Evolutionary conservation across 202 grass and related monocot genomes (phyloP).

Genomic region (Alloteropsis angusta): DNA sequence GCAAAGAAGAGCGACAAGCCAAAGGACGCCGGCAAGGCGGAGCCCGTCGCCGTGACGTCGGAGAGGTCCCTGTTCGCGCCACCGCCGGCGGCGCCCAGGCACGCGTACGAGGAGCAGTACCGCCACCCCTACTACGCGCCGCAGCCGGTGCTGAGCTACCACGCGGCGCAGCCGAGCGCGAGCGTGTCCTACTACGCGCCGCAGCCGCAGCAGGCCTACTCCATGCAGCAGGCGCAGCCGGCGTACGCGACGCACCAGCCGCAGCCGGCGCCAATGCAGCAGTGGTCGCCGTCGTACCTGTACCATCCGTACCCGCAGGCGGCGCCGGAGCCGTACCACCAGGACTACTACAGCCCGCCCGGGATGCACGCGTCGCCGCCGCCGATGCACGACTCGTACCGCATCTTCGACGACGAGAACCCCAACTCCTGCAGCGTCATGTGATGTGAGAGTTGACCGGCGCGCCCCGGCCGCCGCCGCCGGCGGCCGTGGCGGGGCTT

Average conservation of each 20-base stretch:
- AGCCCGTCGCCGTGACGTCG: neutral
- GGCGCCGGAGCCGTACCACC: slow-evolving; percentile 36
- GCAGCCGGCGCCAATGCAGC: slow-evolving; percentile 30
- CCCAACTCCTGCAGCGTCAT: slow-evolving; percentile 75
- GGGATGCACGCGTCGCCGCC: slow-evolving; percentile 29
- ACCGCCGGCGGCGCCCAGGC: slow-evolving; percentile 6
- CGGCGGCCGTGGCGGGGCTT: neutral
- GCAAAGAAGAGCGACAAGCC: slow-evolving; percentile 20
- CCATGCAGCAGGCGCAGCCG: neutral
- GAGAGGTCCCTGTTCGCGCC: neutral
- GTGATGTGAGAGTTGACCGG: slow-evolving; percentile 54
- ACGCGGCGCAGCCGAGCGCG: slow-evolving; percentile 43
- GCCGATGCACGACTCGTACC: slow-evolving; percentile 38
- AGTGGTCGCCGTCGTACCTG: slow-evolving; percentile 55
- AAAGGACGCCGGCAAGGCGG: slow-evolving; percentile 2
- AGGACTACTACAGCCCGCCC: slow-evolving; percentile 39
- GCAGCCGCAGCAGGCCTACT: slow-evolving; percentile 1
- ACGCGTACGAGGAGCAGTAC: slow-evolving; percentile 17
- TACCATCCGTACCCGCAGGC: slow-evolving; percentile 34
- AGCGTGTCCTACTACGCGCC: slow-evolving; percentile 54
- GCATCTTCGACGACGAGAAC: slow-evolving; percentile 84
- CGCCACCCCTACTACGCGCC: slow-evolving; percentile 19
- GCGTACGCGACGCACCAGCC: neutral
- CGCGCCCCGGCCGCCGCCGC: neutral
- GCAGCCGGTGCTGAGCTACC: slow-evolving; percentile 63